Evolutionary conservation across 2,329 filamentous ascomycete species (phyloP), one percentile per base, ranked within the genome.

Genomic region (Trichocomaceae sp.): DNA sequence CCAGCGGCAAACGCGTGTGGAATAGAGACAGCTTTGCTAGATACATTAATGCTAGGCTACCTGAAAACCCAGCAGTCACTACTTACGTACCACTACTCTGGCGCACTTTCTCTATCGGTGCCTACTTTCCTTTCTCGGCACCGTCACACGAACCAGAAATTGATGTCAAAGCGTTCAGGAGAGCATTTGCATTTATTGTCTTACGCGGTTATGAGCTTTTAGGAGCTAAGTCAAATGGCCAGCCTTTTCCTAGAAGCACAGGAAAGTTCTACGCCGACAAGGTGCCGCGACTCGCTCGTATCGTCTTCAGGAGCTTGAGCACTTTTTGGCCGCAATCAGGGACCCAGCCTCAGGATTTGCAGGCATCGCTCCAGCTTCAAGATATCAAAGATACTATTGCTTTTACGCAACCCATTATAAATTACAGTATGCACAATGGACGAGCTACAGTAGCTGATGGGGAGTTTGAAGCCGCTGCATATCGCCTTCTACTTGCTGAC

Each of bases 321-420:
- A 31, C 23, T 15, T 3, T 23, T 47, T 47, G 26, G n/a, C 45
- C 45, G 26, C 26, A 47, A 47, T 47, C 26, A 33, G 45, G n/a
- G n/a, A 33, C 45, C 26, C 45, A 47, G 26, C 19, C 45, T 47
- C 45, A 46, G 22, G 20, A 46, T 46, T 20, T 13, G 42, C 42
- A 47, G 45, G 45, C 29, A 47, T 47, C 45, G 26, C 45, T 33
- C 45, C 45, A 33, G 45, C 26, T 47, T 47, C 45, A 47, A 47
- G 45, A 47, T 47, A 33, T 29, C 23, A 47, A 47, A 47, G 45
- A 47, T 33, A 33, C 45, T 20, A 20, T 47, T 47, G 45, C 26
- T 20, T 47, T 47, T 33, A n/a, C 10, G 26, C 45, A 47, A 33
- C 45, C 45, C n/a, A 33, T 47, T 33, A 20, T 47, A 47, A 12